Base-by-base conservation (phyloP, 345 rosid species). In the Pseudoturritis turrita region DNA sequence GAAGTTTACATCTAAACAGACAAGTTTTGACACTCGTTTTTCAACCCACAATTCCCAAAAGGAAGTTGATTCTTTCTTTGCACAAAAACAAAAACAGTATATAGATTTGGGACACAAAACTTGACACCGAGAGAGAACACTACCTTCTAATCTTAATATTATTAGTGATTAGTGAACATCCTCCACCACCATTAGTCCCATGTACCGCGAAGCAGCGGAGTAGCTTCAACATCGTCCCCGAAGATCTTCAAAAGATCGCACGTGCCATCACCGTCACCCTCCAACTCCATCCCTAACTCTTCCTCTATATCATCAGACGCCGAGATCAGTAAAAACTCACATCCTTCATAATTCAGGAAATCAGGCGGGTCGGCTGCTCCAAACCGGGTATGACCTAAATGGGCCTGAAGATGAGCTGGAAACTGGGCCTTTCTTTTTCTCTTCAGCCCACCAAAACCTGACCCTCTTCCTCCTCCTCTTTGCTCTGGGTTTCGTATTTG, bases 291-390 rank as follows among this genome's bases (percentile, higher is more conserved):
- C 5, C 96, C 90, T 45, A 92, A 52, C 75, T 88, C 96, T 63
- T 78, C 74, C 40, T 87, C 85, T 37, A 86, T 75, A 44, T 87
- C 89, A 26, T 88, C 95, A 0, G 92, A 83, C 0, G 96, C 96
- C 1, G 88, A 55, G 65, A 92, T 88, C 57, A 89, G 78, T 60
- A 88, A 64, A 10, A 92, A 72, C 77, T 89, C 98, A 7, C 96
- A 89, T 45, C 90, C 96, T 77, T 92, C 91, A 28, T 87, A 81
- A 74, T 87, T 88, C 77, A 92, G 49, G 44, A 88, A 79, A 69
- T 89, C 90, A 0, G 85, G 87, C 2, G 96, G 96, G 62, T 92
- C 95, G 0, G 87, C 95, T 1, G 86, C 82, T 0, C 74, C 33
- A 28, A 39, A 87, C 57, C 83, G 51, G 29, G 46, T 74, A 15